Conservation (phyloP, 2,329 filamentous ascomycete species). For the Chaetothyriales sp. region DNA sequence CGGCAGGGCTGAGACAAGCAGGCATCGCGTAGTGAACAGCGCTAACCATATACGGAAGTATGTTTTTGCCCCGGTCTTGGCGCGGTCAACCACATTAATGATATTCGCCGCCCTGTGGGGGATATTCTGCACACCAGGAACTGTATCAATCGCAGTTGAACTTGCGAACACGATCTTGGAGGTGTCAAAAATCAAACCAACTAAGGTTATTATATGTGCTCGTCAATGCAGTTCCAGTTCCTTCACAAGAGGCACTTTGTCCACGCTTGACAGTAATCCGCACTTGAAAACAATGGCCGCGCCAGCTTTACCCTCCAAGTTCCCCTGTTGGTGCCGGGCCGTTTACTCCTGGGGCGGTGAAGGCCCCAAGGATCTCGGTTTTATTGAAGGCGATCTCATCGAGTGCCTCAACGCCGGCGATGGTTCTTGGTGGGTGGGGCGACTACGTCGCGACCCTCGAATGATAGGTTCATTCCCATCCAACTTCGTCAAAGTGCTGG, state of each 20-base stretch:
- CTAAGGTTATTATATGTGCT: not conserved
- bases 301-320: constrained; percentile 54
- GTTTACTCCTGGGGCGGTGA: constrained; percentile 92
- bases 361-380: constrained; percentile 88
- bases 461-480: constrained; percentile 90
- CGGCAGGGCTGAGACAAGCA: not conserved
- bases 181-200: not conserved
- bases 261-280: not conserved
- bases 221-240: not conserved
- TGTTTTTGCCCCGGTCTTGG: not conserved
- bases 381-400: constrained; percentile 94
- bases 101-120: not conserved
- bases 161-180: not conserved
- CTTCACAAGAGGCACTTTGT: not conserved
- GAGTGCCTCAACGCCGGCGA: constrained; percentile 97
- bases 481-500: constrained; percentile 88
- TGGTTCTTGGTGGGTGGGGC: constrained; percentile 96
- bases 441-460: constrained; percentile 74
- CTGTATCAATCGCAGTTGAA: not conserved
- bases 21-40: not conserved
- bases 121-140: not conserved
- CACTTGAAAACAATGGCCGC: constrained; percentile 14
- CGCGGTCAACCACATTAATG: not conserved
- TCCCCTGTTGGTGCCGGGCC: constrained; percentile 83
- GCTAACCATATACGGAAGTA: not conserved